Conservation (phyloP, 768 basidiomycete genomes). For the Panus rudis region DNA sequence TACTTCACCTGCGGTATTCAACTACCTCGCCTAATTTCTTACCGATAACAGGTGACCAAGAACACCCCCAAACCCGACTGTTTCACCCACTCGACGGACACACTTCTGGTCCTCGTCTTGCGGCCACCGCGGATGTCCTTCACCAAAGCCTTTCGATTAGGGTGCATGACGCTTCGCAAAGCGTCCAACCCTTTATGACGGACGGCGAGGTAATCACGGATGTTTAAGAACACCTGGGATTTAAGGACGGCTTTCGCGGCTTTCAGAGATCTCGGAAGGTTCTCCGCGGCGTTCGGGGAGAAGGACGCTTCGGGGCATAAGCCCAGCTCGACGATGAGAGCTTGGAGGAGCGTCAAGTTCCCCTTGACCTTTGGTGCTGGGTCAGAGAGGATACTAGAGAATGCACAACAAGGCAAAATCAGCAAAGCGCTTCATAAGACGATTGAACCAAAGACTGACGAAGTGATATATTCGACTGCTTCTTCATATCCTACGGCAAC, state of each 20-base stretch:
- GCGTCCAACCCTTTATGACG: conserved; percentile 59
- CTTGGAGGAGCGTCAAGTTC: conserved; percentile 57
- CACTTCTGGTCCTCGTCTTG: too few relatives aligned
- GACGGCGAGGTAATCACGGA: conserved; percentile 64
- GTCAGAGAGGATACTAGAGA: conserved; percentile 40
- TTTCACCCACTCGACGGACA: conserved; percentile 55
- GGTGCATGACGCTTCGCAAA: conserved; percentile 54
- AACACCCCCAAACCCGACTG: conserved; percentile 50
- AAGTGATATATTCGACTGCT: conserved; percentile 52
- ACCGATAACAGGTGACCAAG: conserved; percentile 36
- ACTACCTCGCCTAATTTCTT: too few relatives aligned
- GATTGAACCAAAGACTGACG: conserved; percentile 39
- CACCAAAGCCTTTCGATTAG: conserved; percentile 53
- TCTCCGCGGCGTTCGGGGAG: conserved; percentile 2
- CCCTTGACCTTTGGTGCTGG: conserved; percentile 34
- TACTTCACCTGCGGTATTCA: too few relatives aligned
- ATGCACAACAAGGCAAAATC: conserved; percentile 1
- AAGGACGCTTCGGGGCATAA: conserved; percentile 17
- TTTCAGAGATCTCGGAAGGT: conserved; percentile 51
- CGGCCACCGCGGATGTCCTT: conserved; percentile 41
- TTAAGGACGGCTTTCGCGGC: conserved; percentile 66
- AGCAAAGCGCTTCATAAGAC: not conserved
- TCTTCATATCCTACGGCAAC: conserved; percentile 55
- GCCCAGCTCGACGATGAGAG: conserved; percentile 76
- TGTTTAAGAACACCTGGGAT: conserved; percentile 59